These are phyloP conservation scores for Trichoderma asperelloides DNA, from an alignment of 495 filamentous ascomycete species.

Conservation along the genomic window DNA sequence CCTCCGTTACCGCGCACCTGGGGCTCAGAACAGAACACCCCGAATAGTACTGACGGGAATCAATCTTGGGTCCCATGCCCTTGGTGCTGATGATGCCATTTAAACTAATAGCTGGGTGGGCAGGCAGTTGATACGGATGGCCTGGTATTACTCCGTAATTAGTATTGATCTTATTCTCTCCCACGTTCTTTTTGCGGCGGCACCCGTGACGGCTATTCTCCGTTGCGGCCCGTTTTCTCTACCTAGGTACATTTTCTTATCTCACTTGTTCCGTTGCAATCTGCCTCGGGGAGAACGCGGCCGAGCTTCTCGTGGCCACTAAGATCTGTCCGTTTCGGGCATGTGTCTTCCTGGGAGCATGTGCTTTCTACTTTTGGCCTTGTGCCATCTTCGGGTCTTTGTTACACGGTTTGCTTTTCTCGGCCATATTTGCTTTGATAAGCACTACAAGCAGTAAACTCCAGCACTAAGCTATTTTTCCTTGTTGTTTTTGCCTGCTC, in stretches of 20 bases:
- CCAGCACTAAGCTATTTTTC: too few species aligned
- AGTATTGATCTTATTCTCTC: neutral
- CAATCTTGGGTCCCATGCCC: neutral
- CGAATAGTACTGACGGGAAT: neutral
- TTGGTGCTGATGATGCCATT: constrained; percentile 3
- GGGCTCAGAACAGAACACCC: too few species aligned
- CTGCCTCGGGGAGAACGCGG: neutral
- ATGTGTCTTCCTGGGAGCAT: neutral
- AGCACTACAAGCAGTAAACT: neutral
- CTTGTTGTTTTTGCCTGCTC: neutral
- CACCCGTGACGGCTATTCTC: neutral
- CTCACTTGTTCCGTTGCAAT: neutral
- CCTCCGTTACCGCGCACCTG: neutral
- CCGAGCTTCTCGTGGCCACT: neutral
- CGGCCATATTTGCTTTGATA: neutral
- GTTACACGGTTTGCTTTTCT: neutral
- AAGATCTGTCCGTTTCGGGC: neutral
- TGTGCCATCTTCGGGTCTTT: neutral
- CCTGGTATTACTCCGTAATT: neutral
- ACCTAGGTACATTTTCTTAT: neutral
- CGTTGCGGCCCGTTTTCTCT: neutral
- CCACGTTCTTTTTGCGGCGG: too few species aligned
- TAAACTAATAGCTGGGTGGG: neutral
- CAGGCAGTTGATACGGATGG: too few species aligned
- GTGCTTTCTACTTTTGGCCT: neutral